Percentiles rank a stretch among this genome's conserved stretches.
These are phyloP conservation scores for Calonectria fujianensis DNA, from an alignment of 2,329 filamentous ascomycete species.

Conservation along the genomic window DNA sequence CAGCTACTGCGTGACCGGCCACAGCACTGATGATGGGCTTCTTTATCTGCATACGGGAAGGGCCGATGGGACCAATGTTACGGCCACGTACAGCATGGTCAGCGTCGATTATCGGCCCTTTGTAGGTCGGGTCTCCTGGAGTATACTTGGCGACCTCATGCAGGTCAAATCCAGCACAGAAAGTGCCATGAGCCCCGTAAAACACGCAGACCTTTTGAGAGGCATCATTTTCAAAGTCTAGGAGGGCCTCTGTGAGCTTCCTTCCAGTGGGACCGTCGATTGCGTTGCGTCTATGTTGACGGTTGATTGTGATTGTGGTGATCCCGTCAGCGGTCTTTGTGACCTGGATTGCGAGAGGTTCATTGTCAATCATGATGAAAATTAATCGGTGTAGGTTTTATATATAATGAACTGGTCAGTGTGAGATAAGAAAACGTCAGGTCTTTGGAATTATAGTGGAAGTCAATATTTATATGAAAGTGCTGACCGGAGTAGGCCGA, in stretches of 20 bases:
- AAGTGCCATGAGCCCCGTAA: constrained; percentile 66
- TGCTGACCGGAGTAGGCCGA: neutral
- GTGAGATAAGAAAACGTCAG: neutral
- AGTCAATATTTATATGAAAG: neutral
- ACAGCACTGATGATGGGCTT: constrained; percentile 73
- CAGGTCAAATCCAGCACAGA: constrained; percentile 73
- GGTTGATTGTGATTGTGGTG: constrained; percentile 73
- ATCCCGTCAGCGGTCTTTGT: constrained; percentile 63
- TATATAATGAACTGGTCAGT: neutral
- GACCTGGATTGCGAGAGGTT: constrained; percentile 45
- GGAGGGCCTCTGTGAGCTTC: constrained; percentile 68
- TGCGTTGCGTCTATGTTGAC: constrained; percentile 70
- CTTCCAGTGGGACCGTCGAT: constrained; percentile 69
- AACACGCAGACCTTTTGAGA: constrained; percentile 72
- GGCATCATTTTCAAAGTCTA: constrained; percentile 68
- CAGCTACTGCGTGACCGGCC: constrained; percentile 72
- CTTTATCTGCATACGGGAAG: constrained; percentile 67
- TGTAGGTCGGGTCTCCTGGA: constrained; percentile 27
- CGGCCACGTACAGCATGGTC: constrained; percentile 45
- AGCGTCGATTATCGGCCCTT: constrained; percentile 30
- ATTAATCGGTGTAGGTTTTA: neutral
- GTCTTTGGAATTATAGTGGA: too few relatives aligned
- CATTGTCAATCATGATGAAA: constrained; percentile 27
- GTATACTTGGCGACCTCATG: constrained; percentile 62
- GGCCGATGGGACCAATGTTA: constrained; percentile 69